Evolutionary conservation across 2,329 filamentous ascomycete species (phyloP).

Genomic region (Thermothelomyces thermophilus): DNA sequence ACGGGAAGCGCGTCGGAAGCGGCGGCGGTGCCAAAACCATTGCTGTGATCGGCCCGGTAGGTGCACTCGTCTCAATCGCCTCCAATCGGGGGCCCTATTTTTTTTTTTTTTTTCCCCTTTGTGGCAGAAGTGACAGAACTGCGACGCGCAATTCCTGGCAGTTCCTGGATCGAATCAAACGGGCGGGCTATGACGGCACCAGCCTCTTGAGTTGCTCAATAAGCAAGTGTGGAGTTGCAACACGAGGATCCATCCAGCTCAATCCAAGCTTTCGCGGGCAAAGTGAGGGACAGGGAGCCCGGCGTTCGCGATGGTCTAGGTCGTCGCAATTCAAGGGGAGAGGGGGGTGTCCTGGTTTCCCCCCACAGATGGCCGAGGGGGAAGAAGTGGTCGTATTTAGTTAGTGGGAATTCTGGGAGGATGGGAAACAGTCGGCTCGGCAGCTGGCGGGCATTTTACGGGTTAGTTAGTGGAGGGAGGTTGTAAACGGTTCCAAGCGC

Average conservation of each 20-base stretch:
- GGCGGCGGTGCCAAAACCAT: conserved; percentile 52
- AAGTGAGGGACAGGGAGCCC: neutral
- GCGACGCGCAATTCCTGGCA: conserved; percentile 1
- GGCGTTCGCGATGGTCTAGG: too few relatives aligned
- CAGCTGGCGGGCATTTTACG: conserved; percentile 15
- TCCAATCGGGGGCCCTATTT: too few relatives aligned
- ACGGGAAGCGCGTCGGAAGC: conserved; percentile 75
- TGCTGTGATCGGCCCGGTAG: conserved; percentile 6
- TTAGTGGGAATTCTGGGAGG: neutral
- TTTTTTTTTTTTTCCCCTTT: too few relatives aligned
- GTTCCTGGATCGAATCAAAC: neutral
- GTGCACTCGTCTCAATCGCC: too few relatives aligned
- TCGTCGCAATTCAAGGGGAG: too few relatives aligned
- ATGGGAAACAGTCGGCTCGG: neutral
- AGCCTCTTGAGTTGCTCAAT: conserved; percentile 9
- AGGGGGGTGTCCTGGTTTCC: conserved; percentile 11
- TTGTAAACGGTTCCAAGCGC: neutral
- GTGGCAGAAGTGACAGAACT: too few relatives aligned
- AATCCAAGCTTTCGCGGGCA: too few relatives aligned
- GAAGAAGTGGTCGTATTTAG: conserved; percentile 4
- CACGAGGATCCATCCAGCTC: too few relatives aligned
- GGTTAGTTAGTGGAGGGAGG: too few relatives aligned
- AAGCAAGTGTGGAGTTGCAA: conserved; percentile 12
- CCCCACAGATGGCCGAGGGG: conserved; percentile 14
- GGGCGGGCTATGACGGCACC: conserved; percentile 14